Base-by-base conservation (phyloP, 768 basidiomycete genomes). In the Auriscalpium microsporum region DNA sequence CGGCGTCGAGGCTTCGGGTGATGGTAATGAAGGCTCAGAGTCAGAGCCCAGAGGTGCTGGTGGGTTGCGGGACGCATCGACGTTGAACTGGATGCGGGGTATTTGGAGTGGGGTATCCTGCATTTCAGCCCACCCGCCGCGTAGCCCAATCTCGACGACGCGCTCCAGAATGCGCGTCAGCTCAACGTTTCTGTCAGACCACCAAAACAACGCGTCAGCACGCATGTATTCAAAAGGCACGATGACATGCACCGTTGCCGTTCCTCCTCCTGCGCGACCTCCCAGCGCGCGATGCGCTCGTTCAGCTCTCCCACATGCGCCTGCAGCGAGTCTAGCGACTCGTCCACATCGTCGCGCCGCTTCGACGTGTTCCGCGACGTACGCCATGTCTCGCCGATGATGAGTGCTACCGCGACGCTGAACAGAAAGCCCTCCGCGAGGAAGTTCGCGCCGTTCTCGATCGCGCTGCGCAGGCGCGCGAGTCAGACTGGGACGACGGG, bases 351-450 rank as follows among this genome's bases (percentile, higher is more conserved):
- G 59, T 85, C 87, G 46, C 87, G 73, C n/a, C 86, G 82, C 64
- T 80, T 86, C 0, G 82, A 76, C 56, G 83, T 75, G 56, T 76
- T 87, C 17, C 86, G 75, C 0, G 87, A 85, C 1, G 80, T 77
- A 0, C 90, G 84, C 78, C 80, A 93, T 21, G 83, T 73, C 67
- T 94, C 90, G 2, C 84, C 84, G 10, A 91, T 56, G 55, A 94
- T 91, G 6, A 93, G 73, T 0, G 69, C 69, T 2, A 85, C 83
- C 0, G 90, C 90, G 2, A 93, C 90, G 17, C 73, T 65, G 64
- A 93, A 93, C 3, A 93, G 77, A 61, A 93, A 93, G 0, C 87
- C 87, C 69, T 93, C 90, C 0, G 90, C 90, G 5, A 93, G 74
- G 6, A 84, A 75, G 60, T 91, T 93, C 14, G 90, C 87, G 19